Evolutionary conservation across 2,329 filamentous ascomycete species (phyloP), one percentile per base, ranked within the genome.

Genomic region (Sarocladium kiliense): DNA sequence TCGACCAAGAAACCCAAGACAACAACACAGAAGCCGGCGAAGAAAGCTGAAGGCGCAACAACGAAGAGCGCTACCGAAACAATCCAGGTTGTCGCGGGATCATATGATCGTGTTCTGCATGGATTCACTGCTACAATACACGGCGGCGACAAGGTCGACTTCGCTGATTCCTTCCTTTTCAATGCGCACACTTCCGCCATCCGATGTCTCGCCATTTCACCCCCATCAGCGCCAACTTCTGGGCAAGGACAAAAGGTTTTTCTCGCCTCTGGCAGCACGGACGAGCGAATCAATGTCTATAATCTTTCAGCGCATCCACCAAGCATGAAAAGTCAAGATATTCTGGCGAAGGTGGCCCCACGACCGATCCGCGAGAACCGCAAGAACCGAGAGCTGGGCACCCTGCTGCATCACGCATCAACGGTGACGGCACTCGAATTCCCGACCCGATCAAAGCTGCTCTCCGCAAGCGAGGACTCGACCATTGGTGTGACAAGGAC

Each of bases 241-340:
- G 82, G 78, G 60, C 86, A 87, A 70, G 73, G 76, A n/a, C 87
- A 90, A 67, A 96, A 94, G 68, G 81, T 96, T 51, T 86, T 94
- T 62, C 83, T 99, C 50, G 94, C 94, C 12, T 96, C 89, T 10
- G 94, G 94, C 62, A 88, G 89, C 70, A 95, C 90, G 23, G 94
- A 99, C 71, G 91, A 97, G 73, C 85, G 91, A 59, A 89, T 99
- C 74, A 97, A 99, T 68, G 80, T 99, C 55, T 99, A 96, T 78
- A 91, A 86, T 58, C 77, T 99, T 55, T 96, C 92, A 12, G 85
- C 80, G 25, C 83, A 85, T 62, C 83, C 83, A 54, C 84, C 80
- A 57, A 79, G 69, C 63, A 73, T 72, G 60, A 84, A 75, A 67
- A 75, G 78, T 59, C 77, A 78, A 59, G 80, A 82, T 51, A 72